Evolutionary conservation across 106 monocot genomes (phyloP), one percentile per base, ranked within the genome.

Genomic region (Agapanthus africanus): DNA sequence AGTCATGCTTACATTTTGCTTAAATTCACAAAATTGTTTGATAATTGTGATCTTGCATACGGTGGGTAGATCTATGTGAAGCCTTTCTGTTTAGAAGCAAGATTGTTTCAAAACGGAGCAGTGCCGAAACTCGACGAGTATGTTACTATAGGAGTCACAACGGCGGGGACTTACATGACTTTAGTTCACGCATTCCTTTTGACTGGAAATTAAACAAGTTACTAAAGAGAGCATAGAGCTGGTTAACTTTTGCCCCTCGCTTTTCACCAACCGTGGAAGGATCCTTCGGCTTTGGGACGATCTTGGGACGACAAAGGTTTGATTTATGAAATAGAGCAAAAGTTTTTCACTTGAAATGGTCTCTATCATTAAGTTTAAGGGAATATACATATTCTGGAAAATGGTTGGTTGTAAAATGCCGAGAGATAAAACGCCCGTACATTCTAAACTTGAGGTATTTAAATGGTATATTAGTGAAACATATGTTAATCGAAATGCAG

Each of bases 231-330:
- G 15, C n/a, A 4, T 47, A 14, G 30, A 36, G 0, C 4, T 68
- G 0, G 38, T 63, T 19, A 30, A 49, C 27, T 27, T 50, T 14
- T 39, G 16, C 39, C 69, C 69, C 2, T 7, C 37, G 15, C 25
- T 79, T 31, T 79, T 73, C 61, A 39, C 71, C 3, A 57, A 28
- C 41, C 16, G 60, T 6, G 73, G 73, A 16, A 79, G 33, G 62
- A 73, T 79, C 39, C 68, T 73, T 25, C 23, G 78, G 11, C 78
- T 73, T 0, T 79, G 73, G 73, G 72, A 79, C 39, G 78, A 73
- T 64, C 51, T 70, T 11, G 77, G 77, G 11, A 77, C 64, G 21
- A 38, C 70, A 27, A 70, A 65, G 31, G n/a, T n/a, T n/a, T n/a
- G n/a, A n/a, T n/a, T n/a, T n/a, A n/a, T n/a, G n/a, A n/a, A n/a